These are phyloP conservation scores for Dicorynia guianensis DNA, from an alignment of 306 rosid species.

Conservation along the genomic window DNA sequence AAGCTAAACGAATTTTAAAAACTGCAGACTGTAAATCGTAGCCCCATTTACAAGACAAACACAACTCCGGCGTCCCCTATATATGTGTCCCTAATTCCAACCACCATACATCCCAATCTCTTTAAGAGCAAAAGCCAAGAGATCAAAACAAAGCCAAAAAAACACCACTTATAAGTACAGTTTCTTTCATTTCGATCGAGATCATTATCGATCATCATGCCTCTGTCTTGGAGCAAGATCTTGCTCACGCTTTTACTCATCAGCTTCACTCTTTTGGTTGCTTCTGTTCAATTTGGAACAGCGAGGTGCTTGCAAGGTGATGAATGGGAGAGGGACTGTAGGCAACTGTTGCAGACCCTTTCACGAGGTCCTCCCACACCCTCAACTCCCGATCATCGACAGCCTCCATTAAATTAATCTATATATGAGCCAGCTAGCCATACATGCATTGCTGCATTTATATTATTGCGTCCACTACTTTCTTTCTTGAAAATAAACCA, in stretches of 20 bases:
- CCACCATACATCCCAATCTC: neutral
- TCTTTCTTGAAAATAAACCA: too few species aligned
- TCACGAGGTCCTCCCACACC: neutral
- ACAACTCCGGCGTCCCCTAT: slow-evolving; percentile 1
- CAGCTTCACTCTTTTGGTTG: too few species aligned
- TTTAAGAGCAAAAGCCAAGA: too few species aligned
- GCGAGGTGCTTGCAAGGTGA: neutral
- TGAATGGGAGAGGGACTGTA: neutral
- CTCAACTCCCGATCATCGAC: neutral
- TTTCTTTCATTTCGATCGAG: neutral
- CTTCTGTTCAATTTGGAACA: too few species aligned
- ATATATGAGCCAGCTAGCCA: too few species aligned
- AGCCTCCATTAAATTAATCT: neutral
- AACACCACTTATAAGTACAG: neutral
- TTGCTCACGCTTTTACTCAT: too few species aligned
- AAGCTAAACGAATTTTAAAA: neutral
- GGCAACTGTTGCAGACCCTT: neutral
- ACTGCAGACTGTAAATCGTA: neutral
- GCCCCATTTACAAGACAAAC: neutral
- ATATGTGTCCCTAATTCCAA: neutral
- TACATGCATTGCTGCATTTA: too few species aligned
- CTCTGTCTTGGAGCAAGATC: neutral
- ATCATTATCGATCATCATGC: neutral
- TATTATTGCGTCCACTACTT: too few species aligned
- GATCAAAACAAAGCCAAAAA: too few species aligned